Evolutionary conservation across 73 alveolate genomes (phyloP).

Genomic region (Paramecium pentaurelia): DNA sequence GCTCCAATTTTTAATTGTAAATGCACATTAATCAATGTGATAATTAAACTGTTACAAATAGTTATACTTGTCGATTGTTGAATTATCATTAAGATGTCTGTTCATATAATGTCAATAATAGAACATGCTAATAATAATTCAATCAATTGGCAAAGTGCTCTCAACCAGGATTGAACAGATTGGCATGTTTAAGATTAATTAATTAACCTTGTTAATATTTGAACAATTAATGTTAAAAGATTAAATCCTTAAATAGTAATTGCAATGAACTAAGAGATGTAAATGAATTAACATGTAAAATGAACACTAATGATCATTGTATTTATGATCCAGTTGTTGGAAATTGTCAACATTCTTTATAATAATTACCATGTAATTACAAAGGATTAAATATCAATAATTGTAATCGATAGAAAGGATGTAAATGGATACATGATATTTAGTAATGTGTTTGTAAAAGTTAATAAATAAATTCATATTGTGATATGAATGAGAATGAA

Average conservation of each 20-base stretch:
- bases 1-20: background rate
- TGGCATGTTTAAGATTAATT: background rate
- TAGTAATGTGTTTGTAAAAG: background rate
- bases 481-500: background rate
- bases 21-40: background rate
- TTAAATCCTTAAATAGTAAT: background rate
- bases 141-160: background rate
- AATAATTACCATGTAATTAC: background rate
- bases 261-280: background rate
- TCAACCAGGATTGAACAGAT: background rate
- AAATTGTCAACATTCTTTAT: background rate
- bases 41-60: background rate
- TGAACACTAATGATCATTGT: background rate
- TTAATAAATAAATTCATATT: background rate
- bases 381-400: background rate
- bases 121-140: background rate
- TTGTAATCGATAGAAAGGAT: background rate
- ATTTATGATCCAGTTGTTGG: background rate
- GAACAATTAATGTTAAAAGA: background rate
- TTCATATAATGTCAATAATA: background rate
- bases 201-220: background rate
- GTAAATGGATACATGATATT: background rate
- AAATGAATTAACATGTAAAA: background rate
- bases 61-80: background rate
- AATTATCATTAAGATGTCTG: background rate